Conservation (phyloP, 2,329 filamentous ascomycete species). For the Aureobasidium mangrovei region DNA sequence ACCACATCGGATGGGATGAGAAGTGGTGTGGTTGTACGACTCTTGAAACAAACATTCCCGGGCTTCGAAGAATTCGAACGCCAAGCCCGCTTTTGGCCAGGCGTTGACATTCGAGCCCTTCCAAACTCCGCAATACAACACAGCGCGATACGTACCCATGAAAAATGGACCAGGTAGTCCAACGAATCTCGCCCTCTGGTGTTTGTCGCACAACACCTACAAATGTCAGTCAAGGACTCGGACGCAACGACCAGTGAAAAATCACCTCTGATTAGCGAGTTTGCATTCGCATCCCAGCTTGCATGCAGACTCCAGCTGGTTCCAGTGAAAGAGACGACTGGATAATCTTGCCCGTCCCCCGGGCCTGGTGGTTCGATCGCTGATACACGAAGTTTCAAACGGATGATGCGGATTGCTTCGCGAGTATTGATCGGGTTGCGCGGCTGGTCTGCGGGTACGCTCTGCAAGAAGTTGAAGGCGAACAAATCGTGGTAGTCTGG, state of each 20-base stretch:
- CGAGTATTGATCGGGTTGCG: conserved; percentile 48
- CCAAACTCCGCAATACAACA: background rate
- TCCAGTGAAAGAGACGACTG: conserved; percentile 61
- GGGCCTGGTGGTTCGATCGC: conserved; percentile 50
- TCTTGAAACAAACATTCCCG: too few species aligned
- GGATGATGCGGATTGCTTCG: conserved; percentile 62
- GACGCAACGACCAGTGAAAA: conserved; percentile 8
- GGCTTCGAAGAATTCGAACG: too few species aligned
- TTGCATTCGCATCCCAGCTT: conserved; percentile 59
- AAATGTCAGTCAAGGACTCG: conserved; percentile 2
- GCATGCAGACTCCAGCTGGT: conserved; percentile 53
- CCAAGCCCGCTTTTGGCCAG: too few species aligned
- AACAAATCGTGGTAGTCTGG: conserved; percentile 65
- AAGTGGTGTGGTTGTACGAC: background rate
- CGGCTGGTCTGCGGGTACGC: conserved; percentile 27
- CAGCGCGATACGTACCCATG: conserved; percentile 31
- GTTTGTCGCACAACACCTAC: conserved; percentile 56
- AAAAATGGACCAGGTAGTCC: conserved; percentile 61
- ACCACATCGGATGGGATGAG: conserved; percentile 10
- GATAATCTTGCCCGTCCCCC: conserved; percentile 48
- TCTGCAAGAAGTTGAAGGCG: conserved; percentile 55
- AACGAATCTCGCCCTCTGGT: conserved; percentile 61
- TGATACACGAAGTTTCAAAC: conserved; percentile 56
- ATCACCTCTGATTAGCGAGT: conserved; percentile 56
- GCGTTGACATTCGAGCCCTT: too few species aligned